Base-by-base conservation (phyloP, 2,329 filamentous ascomycete species). In the Malbranchea cinnamomea region DNA sequence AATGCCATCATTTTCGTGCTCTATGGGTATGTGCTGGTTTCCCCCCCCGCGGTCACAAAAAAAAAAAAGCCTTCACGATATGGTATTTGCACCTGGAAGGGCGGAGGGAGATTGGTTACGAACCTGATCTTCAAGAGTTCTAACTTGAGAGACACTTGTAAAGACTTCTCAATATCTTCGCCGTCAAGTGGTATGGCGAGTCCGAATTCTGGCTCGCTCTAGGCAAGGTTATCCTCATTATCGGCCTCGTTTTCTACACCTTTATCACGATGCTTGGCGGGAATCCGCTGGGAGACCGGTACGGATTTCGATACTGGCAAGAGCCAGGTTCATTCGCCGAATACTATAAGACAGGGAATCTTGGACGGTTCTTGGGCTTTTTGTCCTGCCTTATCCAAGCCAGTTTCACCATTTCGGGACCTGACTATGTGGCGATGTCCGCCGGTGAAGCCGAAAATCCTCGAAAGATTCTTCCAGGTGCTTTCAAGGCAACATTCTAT, bases 201-300 rank as follows among this genome's bases (percentile, higher is more conserved):
- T 68, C 74, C 0, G 81, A 89, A 48, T 89, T 91, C 45, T 68
- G 69, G 57, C 70, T 75, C 12, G 74, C 80, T 2, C 49, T 80
- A 2, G 74, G 74, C 32, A 83, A 84, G 49, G 67, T 83, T 2
- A 42, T 84, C 2, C 63, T 84, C 29, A 79, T 80, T 36, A 53
- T 83, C 20, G 77, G 71, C 1, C 62, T 87, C 29, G 67, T 85
- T 41, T 43, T 72, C 38, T 85, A 81, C 56, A 87, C 82, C 2
- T 82, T 92, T 45, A 65, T 91, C 39, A 71, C 74, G 39, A 87
- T 89, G 75, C 57, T 89, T 1, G 83, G 82, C 5, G 83, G 78
- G 2, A 89, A 87, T 41, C 83, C 83, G 0, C 49, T 72, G 1
- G 61, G 68, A 21, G 77, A 85, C 41, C 60, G 68, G 0, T 80